Base-by-base conservation (phyloP, 208 protist genomes). In the Crithidia bombi region DNA sequence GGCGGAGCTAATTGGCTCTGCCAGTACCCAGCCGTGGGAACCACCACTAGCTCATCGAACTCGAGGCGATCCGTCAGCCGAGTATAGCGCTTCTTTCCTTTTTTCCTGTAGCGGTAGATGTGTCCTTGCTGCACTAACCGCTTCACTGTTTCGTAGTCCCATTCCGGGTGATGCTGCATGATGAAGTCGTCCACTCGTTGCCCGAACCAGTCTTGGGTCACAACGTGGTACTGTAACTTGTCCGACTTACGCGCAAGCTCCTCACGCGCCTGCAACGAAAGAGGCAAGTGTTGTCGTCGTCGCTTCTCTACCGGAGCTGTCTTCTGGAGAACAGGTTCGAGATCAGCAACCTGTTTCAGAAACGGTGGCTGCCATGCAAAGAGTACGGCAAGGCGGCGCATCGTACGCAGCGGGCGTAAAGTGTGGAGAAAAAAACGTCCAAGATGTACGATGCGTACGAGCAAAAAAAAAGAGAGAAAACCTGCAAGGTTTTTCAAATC, bases 1-100 rank as follows among this genome's bases (percentile, higher is more conserved):
- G 85, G 84, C 3, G 84, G 79, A 14, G 86, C 80, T 12, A 95
- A 55, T 50, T 90, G 79, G 14, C 69, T 67, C 43, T 81, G 73
- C 86, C 86, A 96, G 66, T 83, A 87, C 15, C 58, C 67, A 3
- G 62, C 58, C 12, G 87, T 94, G 39, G 91, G 91, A 6, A 96
- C 87, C 5, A 96, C 91, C 26, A 96, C 65, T 3, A 96, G 82
- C 75, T 96, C 91, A 67, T 96, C 91, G 65, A 96, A 94, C 72
- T 94, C 89, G 4, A 96, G 81, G 17, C 91, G 78, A 57, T 96
- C 91, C 15, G 89, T 93, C 33, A 96, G 64, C 9, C 89, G 84
- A 9, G 91, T 96, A 70, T 86, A 96, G 19, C 81, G 82, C 54
- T 82, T 92, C 70, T 96, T 96, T 36, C 91, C 91, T 50, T 93